These are phyloP conservation scores for Coemansia sp. DNA, from an alignment of 192 early-diverging fungal genomes.

Conservation along the genomic window DNA sequence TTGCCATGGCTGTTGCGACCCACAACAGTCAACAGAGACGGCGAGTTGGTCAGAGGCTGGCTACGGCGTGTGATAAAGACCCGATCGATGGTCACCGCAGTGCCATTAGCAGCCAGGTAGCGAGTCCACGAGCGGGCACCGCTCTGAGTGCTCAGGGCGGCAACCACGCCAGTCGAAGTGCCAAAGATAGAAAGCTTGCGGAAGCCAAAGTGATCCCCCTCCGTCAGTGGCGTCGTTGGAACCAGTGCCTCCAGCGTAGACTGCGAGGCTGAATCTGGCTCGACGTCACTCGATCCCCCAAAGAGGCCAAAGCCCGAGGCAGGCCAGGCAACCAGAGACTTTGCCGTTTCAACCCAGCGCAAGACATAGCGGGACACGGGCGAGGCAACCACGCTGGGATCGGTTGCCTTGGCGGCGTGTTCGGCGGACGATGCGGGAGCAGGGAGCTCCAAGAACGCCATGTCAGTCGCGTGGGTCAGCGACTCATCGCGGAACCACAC, in stretches of 20 bases:
- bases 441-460: slow-evolving; percentile 83
- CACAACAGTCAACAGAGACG: slow-evolving; percentile 41
- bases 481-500: slow-evolving; percentile 90
- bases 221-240: slow-evolving; percentile 3
- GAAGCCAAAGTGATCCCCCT: slow-evolving; percentile 65
- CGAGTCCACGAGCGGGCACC: slow-evolving; percentile 82
- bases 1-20: slow-evolving; percentile 20
- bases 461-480: slow-evolving; percentile 65
- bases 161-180: slow-evolving; percentile 74
- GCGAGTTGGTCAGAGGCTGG: slow-evolving; percentile 26
- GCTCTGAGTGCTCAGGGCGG: slow-evolving; percentile 77
- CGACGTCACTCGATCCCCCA: slow-evolving; percentile 16
- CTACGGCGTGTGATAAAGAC: slow-evolving; percentile 33
- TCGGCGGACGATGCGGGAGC: slow-evolving; percentile 54
- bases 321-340: slow-evolving; percentile 52
- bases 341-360: slow-evolving; percentile 52
- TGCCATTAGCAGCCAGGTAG: slow-evolving; percentile 36
- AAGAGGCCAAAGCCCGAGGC: slow-evolving; percentile 46
- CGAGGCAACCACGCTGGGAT: slow-evolving; percentile 56
- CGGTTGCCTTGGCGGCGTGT: slow-evolving; percentile 34
- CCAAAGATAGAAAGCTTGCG: slow-evolving; percentile 87
- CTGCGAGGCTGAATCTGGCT: slow-evolving; percentile 3
- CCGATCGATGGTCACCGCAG: slow-evolving; percentile 20
- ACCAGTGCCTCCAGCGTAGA: slow-evolving; percentile 7
- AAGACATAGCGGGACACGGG: slow-evolving; percentile 67